Evolutionary conservation across 257 asterid genomes (phyloP).

Genomic region (Striga asiatica): DNA sequence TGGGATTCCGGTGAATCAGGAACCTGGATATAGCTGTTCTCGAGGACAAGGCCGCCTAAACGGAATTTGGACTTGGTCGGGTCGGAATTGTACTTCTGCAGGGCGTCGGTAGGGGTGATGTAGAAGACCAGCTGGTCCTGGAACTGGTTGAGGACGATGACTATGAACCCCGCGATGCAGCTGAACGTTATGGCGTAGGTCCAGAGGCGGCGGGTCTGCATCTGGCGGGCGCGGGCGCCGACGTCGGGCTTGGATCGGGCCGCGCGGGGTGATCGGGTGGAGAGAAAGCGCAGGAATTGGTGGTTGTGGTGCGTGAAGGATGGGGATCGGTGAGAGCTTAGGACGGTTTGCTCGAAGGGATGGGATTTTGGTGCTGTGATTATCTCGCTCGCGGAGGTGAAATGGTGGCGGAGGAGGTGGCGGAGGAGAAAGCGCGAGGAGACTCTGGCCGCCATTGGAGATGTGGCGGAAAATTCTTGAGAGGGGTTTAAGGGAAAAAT

Average conservation of each 20-base stretch:
- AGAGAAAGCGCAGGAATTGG: conserved; percentile 28
- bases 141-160: conserved; percentile 79
- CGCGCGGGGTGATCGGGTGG: conserved; percentile 35
- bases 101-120: conserved; percentile 78
- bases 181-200: conserved; percentile 71
- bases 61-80: conserved; percentile 73
- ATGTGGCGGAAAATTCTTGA: background rate
- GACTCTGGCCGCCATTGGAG: conserved; percentile 39
- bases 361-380: conserved; percentile 14
- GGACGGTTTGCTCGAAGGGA: conserved; percentile 11
- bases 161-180: conserved; percentile 74
- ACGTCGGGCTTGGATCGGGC: conserved; percentile 51
- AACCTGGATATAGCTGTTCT: conserved; percentile 46
- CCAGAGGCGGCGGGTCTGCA: conserved; percentile 92
- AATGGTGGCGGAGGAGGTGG: conserved; percentile 21
- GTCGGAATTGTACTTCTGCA: conserved; percentile 41
- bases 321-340: conserved; percentile 25
- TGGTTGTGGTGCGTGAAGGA: conserved; percentile 28
- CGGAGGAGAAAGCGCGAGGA: conserved; percentile 33
- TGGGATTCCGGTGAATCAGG: conserved; percentile 69
- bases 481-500: conserved; percentile 21
- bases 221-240: conserved; percentile 77
- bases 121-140: conserved; percentile 91
- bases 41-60: conserved; percentile 89
- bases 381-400: conserved; percentile 22